Evolutionary conservation across 2,329 filamentous ascomycete species (phyloP).

Genomic region (Gyromitra esculenta): DNA sequence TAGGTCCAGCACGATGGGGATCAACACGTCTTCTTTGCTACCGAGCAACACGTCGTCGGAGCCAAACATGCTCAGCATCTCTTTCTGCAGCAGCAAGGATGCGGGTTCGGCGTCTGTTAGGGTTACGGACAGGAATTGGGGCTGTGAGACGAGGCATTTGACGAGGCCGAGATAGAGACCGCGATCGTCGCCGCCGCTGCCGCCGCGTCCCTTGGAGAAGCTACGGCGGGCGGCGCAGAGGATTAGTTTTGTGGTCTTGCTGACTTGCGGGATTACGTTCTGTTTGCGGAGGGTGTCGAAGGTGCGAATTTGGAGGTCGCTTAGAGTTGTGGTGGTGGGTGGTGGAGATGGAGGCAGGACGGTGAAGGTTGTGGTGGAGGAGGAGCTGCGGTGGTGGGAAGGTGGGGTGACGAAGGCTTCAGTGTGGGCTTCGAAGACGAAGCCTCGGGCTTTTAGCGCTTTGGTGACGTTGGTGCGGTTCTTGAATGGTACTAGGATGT

Average conservation of each 20-base stretch:
- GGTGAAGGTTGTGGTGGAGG: constrained; percentile 61
- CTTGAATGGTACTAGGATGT: constrained; percentile 86
- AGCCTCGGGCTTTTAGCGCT: constrained; percentile 80
- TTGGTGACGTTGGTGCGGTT: constrained; percentile 78
- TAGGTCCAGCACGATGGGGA: constrained; percentile 90
- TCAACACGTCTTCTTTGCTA: constrained; percentile 74
- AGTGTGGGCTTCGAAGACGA: constrained; percentile 78
- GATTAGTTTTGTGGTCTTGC: constrained; percentile 54
- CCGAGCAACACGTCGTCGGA: constrained; percentile 75
- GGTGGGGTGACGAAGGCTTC: constrained; percentile 73
- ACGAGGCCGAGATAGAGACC: constrained; percentile 72
- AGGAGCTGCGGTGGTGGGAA: constrained; percentile 59
- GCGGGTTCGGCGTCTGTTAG: constrained; percentile 78
- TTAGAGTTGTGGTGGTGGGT: constrained; percentile 78
- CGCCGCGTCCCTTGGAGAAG: constrained; percentile 57
- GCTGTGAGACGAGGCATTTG: constrained; percentile 66
- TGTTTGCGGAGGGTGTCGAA: constrained; percentile 84
- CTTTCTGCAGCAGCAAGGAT: constrained; percentile 76
- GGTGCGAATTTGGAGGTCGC: constrained; percentile 82
- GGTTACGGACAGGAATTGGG: constrained; percentile 76
- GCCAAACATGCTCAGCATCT: constrained; percentile 72
- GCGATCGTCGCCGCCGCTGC: constrained; percentile 70
- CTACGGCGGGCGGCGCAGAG: constrained; percentile 55
- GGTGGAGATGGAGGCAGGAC: constrained; percentile 68
- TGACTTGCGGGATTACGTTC: constrained; percentile 77